A percentile compares a stretch with the other conserved stretches of the same genome.
phyloP scores from a whole-genome alignment of 495 filamentous ascomycete species.

The Penicillium desertorum region DNA sequence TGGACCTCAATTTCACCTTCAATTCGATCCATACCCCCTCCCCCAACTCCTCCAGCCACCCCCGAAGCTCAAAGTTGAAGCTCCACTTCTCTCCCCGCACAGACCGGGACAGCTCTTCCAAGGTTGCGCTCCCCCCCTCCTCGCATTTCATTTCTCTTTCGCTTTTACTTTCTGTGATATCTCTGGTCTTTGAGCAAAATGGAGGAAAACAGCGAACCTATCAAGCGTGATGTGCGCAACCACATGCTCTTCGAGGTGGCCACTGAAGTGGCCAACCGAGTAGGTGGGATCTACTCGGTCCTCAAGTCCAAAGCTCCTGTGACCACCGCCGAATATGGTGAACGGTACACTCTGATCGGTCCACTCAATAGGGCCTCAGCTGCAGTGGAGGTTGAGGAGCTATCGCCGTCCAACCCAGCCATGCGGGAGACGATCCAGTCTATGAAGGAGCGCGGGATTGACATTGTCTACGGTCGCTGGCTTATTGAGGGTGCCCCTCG shows the following conservation, averaged over 20 bases:
- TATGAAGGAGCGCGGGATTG: conserved; percentile 89
- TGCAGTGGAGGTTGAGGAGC: conserved; percentile 91
- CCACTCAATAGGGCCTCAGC: conserved; percentile 90
- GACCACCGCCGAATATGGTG: conserved; percentile 97
- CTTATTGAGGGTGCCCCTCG: conserved; percentile 94
- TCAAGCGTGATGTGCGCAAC: conserved; percentile 67
- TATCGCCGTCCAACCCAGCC: conserved; percentile 78
- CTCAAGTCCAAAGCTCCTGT: conserved; percentile 98
- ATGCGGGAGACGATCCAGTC: conserved; percentile 78
- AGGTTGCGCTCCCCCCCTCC: conserved; percentile 10
- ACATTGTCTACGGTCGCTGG: conserved; percentile 92
- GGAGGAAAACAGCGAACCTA: conserved; percentile 41
- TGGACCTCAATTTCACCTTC: background rate
- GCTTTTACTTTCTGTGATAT: conserved; percentile 5
- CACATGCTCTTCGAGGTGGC: conserved; percentile 92
- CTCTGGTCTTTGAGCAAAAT: conserved; percentile 21
- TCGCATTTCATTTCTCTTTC: conserved; percentile 12
- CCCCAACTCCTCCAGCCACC: conserved; percentile 12
- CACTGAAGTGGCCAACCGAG: conserved; percentile 95
- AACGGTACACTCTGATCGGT: conserved; percentile 92
- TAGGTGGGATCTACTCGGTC: conserved; percentile 98
- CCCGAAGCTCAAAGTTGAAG: background rate
- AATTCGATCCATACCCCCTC: background rate
- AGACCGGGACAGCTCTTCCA: conserved; percentile 26
- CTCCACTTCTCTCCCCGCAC: conserved; percentile 29